Percentiles rank a stretch among this genome's conserved stretches.
Evolutionary conservation across 1,284 basidiomycete genomes (phyloP).

Genomic region (Rhizoctonia solani): DNA sequence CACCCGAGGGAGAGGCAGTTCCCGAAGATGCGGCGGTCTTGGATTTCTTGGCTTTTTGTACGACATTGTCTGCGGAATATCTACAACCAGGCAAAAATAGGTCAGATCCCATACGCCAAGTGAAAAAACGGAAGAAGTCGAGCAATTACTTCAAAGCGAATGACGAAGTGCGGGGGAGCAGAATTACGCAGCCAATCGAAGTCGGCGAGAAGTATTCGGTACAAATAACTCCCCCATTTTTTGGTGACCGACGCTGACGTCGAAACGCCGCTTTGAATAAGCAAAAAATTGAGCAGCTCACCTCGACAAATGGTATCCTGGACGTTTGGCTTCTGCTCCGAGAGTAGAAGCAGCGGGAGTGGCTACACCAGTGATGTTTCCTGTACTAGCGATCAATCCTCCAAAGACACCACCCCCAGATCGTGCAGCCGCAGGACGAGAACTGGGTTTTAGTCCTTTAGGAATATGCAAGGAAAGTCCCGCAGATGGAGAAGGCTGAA

Average conservation of each 20-base stretch:
- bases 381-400: constrained; percentile 71
- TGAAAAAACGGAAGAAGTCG: not conserved
- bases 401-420: constrained; percentile 72
- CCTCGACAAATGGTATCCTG: constrained; percentile 70
- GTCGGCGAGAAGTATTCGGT: constrained; percentile 38
- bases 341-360: constrained; percentile 60
- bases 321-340: constrained; percentile 66
- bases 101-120: constrained; percentile 10
- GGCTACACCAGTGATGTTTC: constrained; percentile 63
- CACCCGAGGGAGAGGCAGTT: constrained; percentile 7
- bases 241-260: too few relatives aligned
- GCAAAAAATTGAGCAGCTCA: constrained; percentile 44
- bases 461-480: not conserved
- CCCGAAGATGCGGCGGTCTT: constrained; percentile 7
- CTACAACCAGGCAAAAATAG: constrained; percentile 41
- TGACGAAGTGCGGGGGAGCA: constrained; percentile 31
- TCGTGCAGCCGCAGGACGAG: constrained; percentile 55
- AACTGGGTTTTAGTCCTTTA: constrained; percentile 6
- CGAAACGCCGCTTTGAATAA: too few relatives aligned
- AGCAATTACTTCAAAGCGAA: not conserved
- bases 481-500: not conserved
- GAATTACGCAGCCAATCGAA: not conserved
- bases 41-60: constrained; percentile 7
- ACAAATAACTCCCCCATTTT: too few relatives aligned
- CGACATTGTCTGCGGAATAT: constrained; percentile 41